A percentile compares a stretch with the other conserved stretches of the same genome.
These are phyloP conservation scores for Didymella exigua DNA, from an alignment of 2,329 filamentous ascomycete genomes.

Conservation along the genomic window DNA sequence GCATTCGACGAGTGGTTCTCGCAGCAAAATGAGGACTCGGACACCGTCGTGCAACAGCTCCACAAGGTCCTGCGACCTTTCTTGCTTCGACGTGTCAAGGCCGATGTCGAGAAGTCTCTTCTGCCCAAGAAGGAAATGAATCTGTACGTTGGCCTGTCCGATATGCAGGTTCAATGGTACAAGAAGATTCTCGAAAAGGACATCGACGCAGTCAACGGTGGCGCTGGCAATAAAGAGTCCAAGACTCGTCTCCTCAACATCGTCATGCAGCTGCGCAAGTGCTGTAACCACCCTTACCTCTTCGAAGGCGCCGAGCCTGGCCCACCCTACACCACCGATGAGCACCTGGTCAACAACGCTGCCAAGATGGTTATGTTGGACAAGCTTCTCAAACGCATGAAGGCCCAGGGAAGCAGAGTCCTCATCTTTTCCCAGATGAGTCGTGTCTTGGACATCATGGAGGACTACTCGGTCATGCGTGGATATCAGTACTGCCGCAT, in stretches of 20 bases:
- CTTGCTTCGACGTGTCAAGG: constrained; percentile 93
- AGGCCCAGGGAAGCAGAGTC: constrained; percentile 88
- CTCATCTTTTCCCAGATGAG: constrained; percentile 99
- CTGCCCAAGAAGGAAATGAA: constrained; percentile 98
- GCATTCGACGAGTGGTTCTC: constrained; percentile 99
- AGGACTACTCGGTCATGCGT: constrained; percentile 97
- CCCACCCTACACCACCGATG: constrained; percentile 96
- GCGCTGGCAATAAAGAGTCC: constrained; percentile 93
- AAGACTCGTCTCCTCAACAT: constrained; percentile 98
- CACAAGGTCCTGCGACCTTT: constrained; percentile 93
- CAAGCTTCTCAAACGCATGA: constrained; percentile 82
- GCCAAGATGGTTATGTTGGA: constrained; percentile 98
- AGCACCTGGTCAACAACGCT: constrained; percentile 90
- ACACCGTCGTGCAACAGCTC: constrained; percentile 93
- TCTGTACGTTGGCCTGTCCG: constrained; percentile 95
- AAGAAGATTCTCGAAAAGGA: constrained; percentile 99
- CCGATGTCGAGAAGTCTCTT: constrained; percentile 96
- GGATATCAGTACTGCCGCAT: constrained; percentile 97
- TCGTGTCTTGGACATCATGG: constrained; percentile 91
- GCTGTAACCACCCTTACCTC: constrained; percentile 97
- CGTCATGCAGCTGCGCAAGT: constrained; percentile 98
- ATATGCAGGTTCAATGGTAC: constrained; percentile 99
- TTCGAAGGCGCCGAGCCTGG: constrained; percentile 98
- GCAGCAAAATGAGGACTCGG: constrained; percentile 85
- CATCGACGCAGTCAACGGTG: constrained; percentile 97